Conservation (phyloP, 352 stramenopile species). For the Phytophthora litchii region DNA sequence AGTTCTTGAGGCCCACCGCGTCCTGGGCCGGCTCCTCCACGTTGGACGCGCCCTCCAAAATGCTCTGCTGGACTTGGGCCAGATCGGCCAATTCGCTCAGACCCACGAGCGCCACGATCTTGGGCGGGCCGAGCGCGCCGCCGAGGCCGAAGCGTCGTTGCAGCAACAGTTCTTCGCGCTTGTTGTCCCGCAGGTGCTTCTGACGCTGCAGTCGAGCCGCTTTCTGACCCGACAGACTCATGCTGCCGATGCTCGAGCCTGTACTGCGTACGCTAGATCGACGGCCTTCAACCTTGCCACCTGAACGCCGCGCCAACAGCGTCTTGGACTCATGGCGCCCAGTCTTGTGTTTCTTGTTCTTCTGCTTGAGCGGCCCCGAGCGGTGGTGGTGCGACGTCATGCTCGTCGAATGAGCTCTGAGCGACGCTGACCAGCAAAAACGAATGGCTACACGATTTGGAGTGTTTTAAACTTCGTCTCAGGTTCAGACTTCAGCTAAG, state of each 20-base stretch:
- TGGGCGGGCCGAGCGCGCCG: constrained; percentile 71
- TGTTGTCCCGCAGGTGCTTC: constrained; percentile 85
- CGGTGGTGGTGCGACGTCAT: constrained; percentile 88
- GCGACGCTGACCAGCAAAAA: constrained; percentile 22
- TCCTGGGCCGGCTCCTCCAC: constrained; percentile 63
- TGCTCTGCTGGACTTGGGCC: constrained; percentile 59
- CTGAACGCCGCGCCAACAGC: constrained; percentile 61
- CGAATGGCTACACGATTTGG: no score
- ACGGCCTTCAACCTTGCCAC: constrained; percentile 77
- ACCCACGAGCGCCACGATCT: constrained; percentile 86
- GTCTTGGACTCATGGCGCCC: constrained; percentile 87
- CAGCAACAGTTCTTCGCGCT: constrained; percentile 85
- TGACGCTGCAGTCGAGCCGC: constrained; percentile 76
- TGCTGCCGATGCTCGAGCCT: constrained; percentile 46
- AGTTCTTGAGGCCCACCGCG: constrained; percentile 55
- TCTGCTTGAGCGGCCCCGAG: constrained; percentile 89
- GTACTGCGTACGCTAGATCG: constrained; percentile 47
- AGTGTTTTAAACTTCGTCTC: no score
- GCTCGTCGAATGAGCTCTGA: constrained; percentile 19
- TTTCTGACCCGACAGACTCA: constrained; percentile 74
- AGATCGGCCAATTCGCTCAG: constrained; percentile 75
- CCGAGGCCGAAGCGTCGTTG: constrained; percentile 84
- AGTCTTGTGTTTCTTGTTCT: constrained; percentile 93
- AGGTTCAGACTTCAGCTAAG: no score
- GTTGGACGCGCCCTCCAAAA: constrained; percentile 64